These are phyloP conservation scores for Epithemia pelagica DNA, from an alignment of 108 stramenopile genomes.

Conservation along the genomic window DNA sequence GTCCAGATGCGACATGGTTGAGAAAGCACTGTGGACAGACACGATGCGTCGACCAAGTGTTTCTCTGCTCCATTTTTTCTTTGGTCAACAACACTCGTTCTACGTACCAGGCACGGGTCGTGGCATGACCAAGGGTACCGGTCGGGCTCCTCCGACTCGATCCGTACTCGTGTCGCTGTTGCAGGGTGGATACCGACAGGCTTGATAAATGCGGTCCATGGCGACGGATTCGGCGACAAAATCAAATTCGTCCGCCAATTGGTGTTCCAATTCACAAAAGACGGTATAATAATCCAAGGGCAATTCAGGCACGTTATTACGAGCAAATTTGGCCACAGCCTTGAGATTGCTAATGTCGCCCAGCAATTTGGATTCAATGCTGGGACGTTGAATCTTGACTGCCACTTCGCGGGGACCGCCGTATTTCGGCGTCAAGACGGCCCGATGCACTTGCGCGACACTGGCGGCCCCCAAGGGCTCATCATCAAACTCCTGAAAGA, in stretches of 20 bases:
- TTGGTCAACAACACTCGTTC: too few relatives aligned
- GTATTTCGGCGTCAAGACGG: constrained; percentile 65
- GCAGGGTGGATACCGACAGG: constrained; percentile 23
- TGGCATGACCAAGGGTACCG: constrained; percentile 78
- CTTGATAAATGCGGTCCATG: constrained; percentile 84
- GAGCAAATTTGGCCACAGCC: constrained; percentile 74
- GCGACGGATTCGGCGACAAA: constrained; percentile 94
- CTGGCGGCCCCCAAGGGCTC: constrained; percentile 48
- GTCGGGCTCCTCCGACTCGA: constrained; percentile 14
- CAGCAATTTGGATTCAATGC: constrained; percentile 85
- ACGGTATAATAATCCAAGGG: constrained; percentile 95
- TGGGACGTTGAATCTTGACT: constrained; percentile 92
- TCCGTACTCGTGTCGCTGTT: constrained; percentile 40
- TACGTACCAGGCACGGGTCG: constrained; percentile 78
- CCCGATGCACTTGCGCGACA: constrained; percentile 92
- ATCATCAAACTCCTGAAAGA: constrained; percentile 86
- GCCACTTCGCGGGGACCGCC: constrained; percentile 81
- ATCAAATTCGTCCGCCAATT: constrained; percentile 89
- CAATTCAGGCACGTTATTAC: constrained; percentile 41
- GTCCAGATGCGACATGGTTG: too few relatives aligned
- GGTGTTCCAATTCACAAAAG: constrained; percentile 80
- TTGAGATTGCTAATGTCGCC: constrained; percentile 91
- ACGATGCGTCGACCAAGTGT: too few relatives aligned
- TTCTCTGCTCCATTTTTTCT: too few relatives aligned
- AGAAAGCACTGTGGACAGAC: too few relatives aligned